Evolutionary conservation across 192 early-diverging fungal genomes (phyloP).

Genomic region (Umbelopsis ramanniana): DNA sequence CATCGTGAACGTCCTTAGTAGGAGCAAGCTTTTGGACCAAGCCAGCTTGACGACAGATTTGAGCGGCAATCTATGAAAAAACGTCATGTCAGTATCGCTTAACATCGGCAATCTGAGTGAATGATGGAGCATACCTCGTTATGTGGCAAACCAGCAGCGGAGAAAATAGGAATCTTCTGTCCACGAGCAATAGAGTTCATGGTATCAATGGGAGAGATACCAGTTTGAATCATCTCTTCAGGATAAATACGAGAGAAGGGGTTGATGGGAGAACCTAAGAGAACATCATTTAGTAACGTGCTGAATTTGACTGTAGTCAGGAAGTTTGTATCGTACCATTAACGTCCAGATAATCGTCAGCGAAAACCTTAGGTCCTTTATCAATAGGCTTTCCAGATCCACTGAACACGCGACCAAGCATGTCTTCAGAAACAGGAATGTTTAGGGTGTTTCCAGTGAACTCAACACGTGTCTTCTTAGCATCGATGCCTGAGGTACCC

Average conservation of each 20-base stretch:
- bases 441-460: constrained; percentile 96
- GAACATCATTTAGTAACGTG: neutral
- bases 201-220: constrained; percentile 98
- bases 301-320: neutral
- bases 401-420: constrained; percentile 99
- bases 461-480: constrained; percentile 92
- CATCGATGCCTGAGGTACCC: constrained; percentile 95
- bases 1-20: constrained; percentile 93
- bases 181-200: constrained; percentile 99
- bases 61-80: constrained; percentile 88
- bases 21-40: constrained; percentile 86
- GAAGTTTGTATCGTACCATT: constrained; percentile 55
- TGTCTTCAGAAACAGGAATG: constrained; percentile 98
- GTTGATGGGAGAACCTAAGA: constrained; percentile 91
- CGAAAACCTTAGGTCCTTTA: constrained; percentile 99
- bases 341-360: constrained; percentile 98
- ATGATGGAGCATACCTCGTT: constrained; percentile 74
- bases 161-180: constrained; percentile 99
- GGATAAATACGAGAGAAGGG: constrained; percentile 99
- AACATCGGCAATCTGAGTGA: neutral
- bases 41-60: constrained; percentile 99
- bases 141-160: constrained; percentile 96
- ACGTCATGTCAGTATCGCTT: neutral
- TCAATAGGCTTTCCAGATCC: constrained; percentile 99
- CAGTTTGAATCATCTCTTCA: constrained; percentile 99